phyloP scores from a whole-genome alignment of 2,329 filamentous ascomycete genomes.

The Tolypocladium album region DNA sequence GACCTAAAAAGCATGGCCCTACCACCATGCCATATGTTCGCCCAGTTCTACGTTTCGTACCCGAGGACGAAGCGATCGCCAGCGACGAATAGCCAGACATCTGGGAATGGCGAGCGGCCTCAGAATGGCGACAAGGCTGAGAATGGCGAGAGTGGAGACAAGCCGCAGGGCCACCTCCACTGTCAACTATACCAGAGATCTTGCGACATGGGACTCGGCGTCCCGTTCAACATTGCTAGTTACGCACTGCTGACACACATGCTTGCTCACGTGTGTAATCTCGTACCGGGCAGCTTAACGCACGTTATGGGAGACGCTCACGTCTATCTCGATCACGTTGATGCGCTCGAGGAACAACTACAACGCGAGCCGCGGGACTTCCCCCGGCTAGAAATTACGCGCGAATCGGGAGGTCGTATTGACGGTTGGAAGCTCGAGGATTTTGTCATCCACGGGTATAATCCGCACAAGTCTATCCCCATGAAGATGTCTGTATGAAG shows the following conservation, averaged over 20 bases:
- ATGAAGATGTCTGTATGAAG: constrained; percentile 95
- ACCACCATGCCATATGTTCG: constrained; percentile 95
- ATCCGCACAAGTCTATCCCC: constrained; percentile 80
- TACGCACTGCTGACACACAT: constrained; percentile 95
- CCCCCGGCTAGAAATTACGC: constrained; percentile 63
- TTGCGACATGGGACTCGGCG: constrained; percentile 94
- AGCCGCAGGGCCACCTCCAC: constrained; percentile 60
- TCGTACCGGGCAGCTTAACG: constrained; percentile 77
- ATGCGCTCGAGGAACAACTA: constrained; percentile 73
- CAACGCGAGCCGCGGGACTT: constrained; percentile 72
- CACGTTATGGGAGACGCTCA: constrained; percentile 99
- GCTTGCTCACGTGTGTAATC: constrained; percentile 75
- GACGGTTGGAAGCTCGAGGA: constrained; percentile 88
- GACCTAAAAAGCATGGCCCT: constrained; percentile 83
- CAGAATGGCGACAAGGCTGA: constrained; percentile 14
- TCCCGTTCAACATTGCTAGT: constrained; percentile 94
- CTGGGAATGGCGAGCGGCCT: constrained; percentile 12
- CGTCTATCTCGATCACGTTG: constrained; percentile 86
- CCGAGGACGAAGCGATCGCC: constrained; percentile 26
- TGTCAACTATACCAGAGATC: constrained; percentile 88
- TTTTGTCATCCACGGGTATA: constrained; percentile 78
- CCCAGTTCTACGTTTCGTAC: constrained; percentile 86
- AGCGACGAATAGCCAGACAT: background rate
- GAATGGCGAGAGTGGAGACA: constrained; percentile 16
- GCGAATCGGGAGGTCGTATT: constrained; percentile 60